phyloP scores from a whole-genome alignment of 2,329 filamentous ascomycete species.

The Ilyonectria mors-panacis region DNA sequence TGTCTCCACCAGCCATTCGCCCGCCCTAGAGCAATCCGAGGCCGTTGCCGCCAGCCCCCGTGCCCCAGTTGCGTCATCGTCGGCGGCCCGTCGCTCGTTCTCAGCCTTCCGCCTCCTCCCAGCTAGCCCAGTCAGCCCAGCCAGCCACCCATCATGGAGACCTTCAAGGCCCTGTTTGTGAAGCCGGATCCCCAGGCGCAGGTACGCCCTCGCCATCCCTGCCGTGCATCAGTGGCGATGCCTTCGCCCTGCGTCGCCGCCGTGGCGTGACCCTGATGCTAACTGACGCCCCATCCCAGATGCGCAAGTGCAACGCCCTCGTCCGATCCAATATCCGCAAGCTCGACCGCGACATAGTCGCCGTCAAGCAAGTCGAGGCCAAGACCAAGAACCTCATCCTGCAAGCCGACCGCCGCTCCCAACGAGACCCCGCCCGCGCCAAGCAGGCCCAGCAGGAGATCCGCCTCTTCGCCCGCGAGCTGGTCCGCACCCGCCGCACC shows the following conservation, averaged over 20 bases:
- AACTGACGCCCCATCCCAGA: conserved; percentile 65
- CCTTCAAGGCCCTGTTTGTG: conserved; percentile 87
- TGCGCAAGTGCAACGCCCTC: conserved; percentile 94
- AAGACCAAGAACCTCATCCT: conserved; percentile 91
- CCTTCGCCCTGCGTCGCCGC: not conserved
- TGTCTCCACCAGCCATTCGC: not conserved
- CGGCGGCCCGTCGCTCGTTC: conserved; percentile 22
- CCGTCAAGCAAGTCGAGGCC: conserved; percentile 82
- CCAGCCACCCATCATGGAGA: conserved; percentile 77
- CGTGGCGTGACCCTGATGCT: conserved; percentile 13
- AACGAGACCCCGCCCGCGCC: conserved; percentile 83
- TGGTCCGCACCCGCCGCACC: conserved; percentile 86
- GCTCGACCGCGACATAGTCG: conserved; percentile 90
- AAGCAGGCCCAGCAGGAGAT: conserved; percentile 86
- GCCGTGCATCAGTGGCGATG: not conserved
- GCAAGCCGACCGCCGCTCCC: conserved; percentile 83
- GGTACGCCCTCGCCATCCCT: conserved; percentile 65
- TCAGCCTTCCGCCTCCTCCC: conserved; percentile 19
- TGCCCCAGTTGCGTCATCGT: conserved; percentile 46
- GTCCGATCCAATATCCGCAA: conserved; percentile 93
- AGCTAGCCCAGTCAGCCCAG: conserved; percentile 3
- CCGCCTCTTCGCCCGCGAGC: conserved; percentile 89
- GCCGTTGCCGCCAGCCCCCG: conserved; percentile 29
- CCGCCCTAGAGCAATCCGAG: conserved; percentile 6
- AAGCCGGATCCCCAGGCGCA: conserved; percentile 95